Evolutionary conservation across 768 basidiomycete species (phyloP).

Genomic region (Crassisporium funariophilum): DNA sequence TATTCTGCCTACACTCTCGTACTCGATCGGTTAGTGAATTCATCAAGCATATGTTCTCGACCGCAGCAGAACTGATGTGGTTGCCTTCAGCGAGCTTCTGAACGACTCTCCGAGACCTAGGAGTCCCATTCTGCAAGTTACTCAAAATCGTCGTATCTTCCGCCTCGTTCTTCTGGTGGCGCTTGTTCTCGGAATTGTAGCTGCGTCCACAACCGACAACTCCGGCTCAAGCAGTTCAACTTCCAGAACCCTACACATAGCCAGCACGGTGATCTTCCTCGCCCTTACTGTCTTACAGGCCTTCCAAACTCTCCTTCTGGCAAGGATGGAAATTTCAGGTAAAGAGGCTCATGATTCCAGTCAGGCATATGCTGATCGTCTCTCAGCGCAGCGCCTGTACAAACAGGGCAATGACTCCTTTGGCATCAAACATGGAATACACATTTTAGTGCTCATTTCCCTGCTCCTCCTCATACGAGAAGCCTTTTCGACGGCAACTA

Average conservation of each 20-base stretch:
- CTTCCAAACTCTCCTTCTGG: slow-evolving; percentile 29
- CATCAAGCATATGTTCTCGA: neutral
- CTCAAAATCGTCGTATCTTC: slow-evolving; percentile 34
- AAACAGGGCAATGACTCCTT: slow-evolving; percentile 11
- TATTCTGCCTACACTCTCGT: slow-evolving; percentile 44
- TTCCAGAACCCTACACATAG: slow-evolving; percentile 30
- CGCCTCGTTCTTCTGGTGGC: slow-evolving; percentile 28
- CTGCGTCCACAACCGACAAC: slow-evolving; percentile 4
- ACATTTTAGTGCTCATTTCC: slow-evolving; percentile 36
- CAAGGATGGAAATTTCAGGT: slow-evolving; percentile 22
- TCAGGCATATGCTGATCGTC: too few relatives aligned
- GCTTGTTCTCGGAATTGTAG: slow-evolving; percentile 36
- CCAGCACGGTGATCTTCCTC: slow-evolving; percentile 39
- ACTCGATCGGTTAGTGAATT: slow-evolving; percentile 37
- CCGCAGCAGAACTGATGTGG: neutral
- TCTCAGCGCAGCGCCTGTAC: too few relatives aligned
- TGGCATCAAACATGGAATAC: slow-evolving; percentile 30
- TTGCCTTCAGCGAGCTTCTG: slow-evolving; percentile 20
- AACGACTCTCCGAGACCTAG: slow-evolving; percentile 11
- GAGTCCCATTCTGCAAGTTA: slow-evolving; percentile 22
- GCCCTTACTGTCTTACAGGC: slow-evolving; percentile 35
- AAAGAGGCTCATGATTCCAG: too few relatives aligned
- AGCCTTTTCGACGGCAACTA: slow-evolving; percentile 34
- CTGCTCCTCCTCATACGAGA: slow-evolving; percentile 41
- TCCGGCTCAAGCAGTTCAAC: slow-evolving; percentile 11